Base-by-base conservation (phyloP, 2,329 filamentous ascomycete species). In the Paecilomyces sp. region DNA sequence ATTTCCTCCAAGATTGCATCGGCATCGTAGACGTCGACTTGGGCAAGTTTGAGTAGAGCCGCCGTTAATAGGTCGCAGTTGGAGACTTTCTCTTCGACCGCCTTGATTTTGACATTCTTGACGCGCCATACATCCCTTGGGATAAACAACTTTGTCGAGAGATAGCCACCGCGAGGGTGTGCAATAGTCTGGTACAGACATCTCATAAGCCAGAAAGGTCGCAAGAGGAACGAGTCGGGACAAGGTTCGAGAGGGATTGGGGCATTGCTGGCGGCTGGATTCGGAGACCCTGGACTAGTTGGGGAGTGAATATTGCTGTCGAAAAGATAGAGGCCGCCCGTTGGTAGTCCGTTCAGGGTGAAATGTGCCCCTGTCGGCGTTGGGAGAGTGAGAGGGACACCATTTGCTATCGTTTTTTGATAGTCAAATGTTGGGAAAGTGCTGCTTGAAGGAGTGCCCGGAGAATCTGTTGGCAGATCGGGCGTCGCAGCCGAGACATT, bases 151-250 rank as follows among this genome's bases (percentile, higher is more conserved):
- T 92, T 92, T 24, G 88, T 93, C 57, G 92, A 96, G 22, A 99
- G 72, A 71, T 97, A 99, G 15, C 92, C 94, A 41, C 94, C 94
- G 25, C 91, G 87, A 2, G 93, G 91, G 69, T 99, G 93, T 18
- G 88, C 89, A 53, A 99, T 85, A 0, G 92, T 96, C 72, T 97
- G 91, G 71, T 94, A 96, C 28, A 99, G 82, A 62, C 90, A 92
- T 58, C 94, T 87, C 91, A 99, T 96, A 53, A 99, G 81, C 94
- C 94, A 99, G 74, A 97, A 99, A 1, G 94, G 95, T 22, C 94
- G 87, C n/a, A 97, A 82, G 68, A 97, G 83, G 61, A 88, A 88
- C 50, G 95, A 91, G 36, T 89, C 90, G 0, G 94, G 94, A 71
- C 95, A 99, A 2, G 94, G 90, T 70, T 99, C 94, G 4, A 99